Evolutionary conservation across 164 flowering plant genomes (phyloP), one percentile per base, ranked within the genome.

Genomic region (Magnolia kwangsiensis): DNA sequence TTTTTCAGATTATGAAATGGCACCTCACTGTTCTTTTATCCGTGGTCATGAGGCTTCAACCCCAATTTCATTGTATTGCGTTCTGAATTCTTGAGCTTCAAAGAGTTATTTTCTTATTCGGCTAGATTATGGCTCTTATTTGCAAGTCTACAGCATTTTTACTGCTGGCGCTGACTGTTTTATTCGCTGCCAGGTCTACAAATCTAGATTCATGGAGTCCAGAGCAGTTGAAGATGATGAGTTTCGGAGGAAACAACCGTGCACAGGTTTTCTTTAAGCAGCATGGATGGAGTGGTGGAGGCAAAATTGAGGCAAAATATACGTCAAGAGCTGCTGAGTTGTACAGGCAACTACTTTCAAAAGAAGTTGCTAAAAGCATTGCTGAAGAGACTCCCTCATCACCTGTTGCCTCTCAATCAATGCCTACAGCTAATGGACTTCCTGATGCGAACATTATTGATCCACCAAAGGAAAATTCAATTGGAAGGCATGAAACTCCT

Each of bases 281-380:
- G 79, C 98, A 96, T 84, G 99, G 99, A 66, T 96, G 99, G 99
- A 87, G 86, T 55, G 99, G 93, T 85, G 98, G 98, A 63, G 98
- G 99, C 19, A 96, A 94, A 89, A 89, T 91, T 78, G 99, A 96
- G 87, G 98, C 99, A 9, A 96, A 94, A 78, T 96, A 94, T 79
- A 94, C 96, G 20, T 94, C 99, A 79, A 92, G 99, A 82, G 97
- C 99, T 86, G 99, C 99, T 69, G 97, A 94, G 0, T 87, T 96
- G 61, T 96, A 96, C 77, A 87, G 86, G 82, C 98, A 96, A 81
- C 50, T 92, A 70, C 95, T 96, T 73, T 75, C 95, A 24, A 96
- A 96, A 86, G 99, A 96, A 86, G 98, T 96, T 83, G 93, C 93
- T 76, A 94, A 94, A 87, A 89, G 94, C 83, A 63, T 81, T 81